Evolutionary conservation across 2,329 filamentous ascomycete genomes (phyloP).

Genomic region (Alternaria alternata): DNA sequence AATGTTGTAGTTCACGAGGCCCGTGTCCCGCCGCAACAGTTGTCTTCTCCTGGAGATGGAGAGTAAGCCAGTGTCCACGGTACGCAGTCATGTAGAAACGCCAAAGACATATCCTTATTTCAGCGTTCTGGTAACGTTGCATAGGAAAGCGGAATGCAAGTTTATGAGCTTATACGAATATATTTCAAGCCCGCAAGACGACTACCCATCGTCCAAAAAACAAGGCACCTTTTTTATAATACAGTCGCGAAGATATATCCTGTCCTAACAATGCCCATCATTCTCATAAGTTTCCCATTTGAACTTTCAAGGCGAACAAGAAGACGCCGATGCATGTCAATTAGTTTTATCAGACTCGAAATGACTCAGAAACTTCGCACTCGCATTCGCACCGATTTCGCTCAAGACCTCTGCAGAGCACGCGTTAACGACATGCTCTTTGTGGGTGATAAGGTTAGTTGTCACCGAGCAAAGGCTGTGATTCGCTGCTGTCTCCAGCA

Average conservation of each 20-base stretch:
- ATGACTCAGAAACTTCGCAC: neutral
- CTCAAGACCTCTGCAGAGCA: conserved; percentile 8
- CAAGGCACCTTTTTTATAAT: neutral
- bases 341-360: conserved; percentile 3
- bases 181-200: neutral
- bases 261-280: conserved; percentile 6
- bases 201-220: neutral
- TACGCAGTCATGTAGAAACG: too few relatives aligned
- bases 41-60: too few relatives aligned
- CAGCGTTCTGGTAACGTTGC: too few relatives aligned
- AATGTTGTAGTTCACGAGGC: too few relatives aligned
- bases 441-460: neutral
- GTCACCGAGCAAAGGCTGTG: conserved; percentile 42
- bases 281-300: conserved; percentile 2
- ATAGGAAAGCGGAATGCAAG: neutral
- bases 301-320: neutral
- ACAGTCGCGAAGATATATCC: neutral
- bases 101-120: too few relatives aligned
- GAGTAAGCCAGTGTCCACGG: too few relatives aligned
- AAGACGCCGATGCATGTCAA: conserved; percentile 4
- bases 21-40: too few relatives aligned
- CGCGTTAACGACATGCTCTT: conserved; percentile 4
- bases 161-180: neutral
- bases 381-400: conserved; percentile 8
- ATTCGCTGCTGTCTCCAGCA: conserved; percentile 37